Evolutionary conservation across 805 yeast genomes (phyloP), one percentile per base, ranked within the genome.

Genomic region (Hagleromyces aurorensis): DNA sequence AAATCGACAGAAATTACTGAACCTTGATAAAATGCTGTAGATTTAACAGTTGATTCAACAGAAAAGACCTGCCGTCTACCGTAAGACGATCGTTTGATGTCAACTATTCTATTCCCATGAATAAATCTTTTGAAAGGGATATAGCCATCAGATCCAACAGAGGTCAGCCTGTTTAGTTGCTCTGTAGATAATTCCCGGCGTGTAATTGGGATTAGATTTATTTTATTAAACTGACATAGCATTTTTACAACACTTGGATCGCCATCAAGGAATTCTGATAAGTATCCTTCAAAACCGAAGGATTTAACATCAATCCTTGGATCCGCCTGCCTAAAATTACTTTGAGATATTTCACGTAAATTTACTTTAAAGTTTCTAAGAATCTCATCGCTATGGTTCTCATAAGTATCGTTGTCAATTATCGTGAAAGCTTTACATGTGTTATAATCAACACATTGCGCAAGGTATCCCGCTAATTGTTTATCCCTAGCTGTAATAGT

Each of bases 221-320:
- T 51, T 25, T 68, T 64, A 7, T 64, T 50, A 8, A 60, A 55
- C 37, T 71, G 76, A 40, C 80, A 74, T 18, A 87, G 63, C 85
- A 81, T 84, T 31, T 67, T 65, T 29, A 84, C 49, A 1, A 89
- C 93, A 7, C 70, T 69, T 5, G 54, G 47, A 1, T 95, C 94
- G 1, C 95, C 97, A 3, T 58, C 55, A 3, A 89, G 46, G 38
- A 72, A 72, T 44, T 91, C 96, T 2, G 69, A 55, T 15, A 86
- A 42, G 46, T 72, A 83, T 1, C 94, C 91, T 32, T 82, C 94
- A 52, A 91, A 86, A 0, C 95, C 95, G 13, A 62, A 53, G 0
- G 33, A 19, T 16, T 39, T 45, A 2, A 85, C 43, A 27, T 65
- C 48, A 6, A 61, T 61, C 2, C 34, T 37, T 30, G 62, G 30